A percentile compares a stretch with the other conserved stretches of the same genome.
These are phyloP conservation scores for Massarina eburnea DNA, from an alignment of 2,329 filamentous ascomycete genomes.

Conservation along the genomic window DNA sequence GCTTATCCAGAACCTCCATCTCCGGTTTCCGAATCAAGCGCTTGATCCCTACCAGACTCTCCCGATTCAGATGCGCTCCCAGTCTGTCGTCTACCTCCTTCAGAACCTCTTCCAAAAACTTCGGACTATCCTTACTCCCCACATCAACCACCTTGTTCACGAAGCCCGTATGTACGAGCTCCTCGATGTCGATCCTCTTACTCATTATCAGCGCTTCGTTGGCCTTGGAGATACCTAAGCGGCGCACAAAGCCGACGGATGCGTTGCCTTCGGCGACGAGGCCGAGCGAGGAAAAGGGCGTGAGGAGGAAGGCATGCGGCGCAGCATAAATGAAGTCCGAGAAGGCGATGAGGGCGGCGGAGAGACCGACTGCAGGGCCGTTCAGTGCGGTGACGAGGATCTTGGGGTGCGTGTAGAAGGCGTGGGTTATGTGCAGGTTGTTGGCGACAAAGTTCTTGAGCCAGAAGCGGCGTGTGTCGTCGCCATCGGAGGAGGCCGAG, in stretches of 20 bases:
- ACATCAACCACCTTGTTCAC: constrained; percentile 79
- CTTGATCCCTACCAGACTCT: constrained; percentile 83
- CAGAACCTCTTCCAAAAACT: constrained; percentile 72
- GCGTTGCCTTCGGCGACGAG: constrained; percentile 88
- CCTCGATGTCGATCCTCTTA: constrained; percentile 70
- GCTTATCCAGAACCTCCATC: constrained; percentile 69
- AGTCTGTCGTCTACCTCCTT: constrained; percentile 79
- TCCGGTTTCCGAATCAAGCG: constrained; percentile 75
- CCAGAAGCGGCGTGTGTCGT: constrained; percentile 57
- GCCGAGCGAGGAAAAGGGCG: constrained; percentile 86
- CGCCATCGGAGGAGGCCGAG: constrained; percentile 37
- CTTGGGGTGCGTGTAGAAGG: constrained; percentile 92
- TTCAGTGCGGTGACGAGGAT: constrained; percentile 90
- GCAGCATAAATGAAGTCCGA: constrained; percentile 90
- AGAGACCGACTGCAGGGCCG: constrained; percentile 85
- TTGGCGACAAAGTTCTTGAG: constrained; percentile 74
- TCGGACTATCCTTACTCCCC: constrained; percentile 61
- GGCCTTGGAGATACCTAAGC: constrained; percentile 77
- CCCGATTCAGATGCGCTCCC: constrained; percentile 76
- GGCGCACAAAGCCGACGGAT: constrained; percentile 73
- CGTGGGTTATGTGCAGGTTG: constrained; percentile 87
- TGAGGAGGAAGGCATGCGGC: constrained; percentile 81
- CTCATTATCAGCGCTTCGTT: constrained; percentile 95
- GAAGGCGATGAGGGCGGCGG: constrained; percentile 78
- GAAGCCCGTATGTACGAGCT: constrained; percentile 75